Evolutionary conservation across 352 stramenopile genomes (phyloP).

Genomic region (Plasmopara halstedii): DNA sequence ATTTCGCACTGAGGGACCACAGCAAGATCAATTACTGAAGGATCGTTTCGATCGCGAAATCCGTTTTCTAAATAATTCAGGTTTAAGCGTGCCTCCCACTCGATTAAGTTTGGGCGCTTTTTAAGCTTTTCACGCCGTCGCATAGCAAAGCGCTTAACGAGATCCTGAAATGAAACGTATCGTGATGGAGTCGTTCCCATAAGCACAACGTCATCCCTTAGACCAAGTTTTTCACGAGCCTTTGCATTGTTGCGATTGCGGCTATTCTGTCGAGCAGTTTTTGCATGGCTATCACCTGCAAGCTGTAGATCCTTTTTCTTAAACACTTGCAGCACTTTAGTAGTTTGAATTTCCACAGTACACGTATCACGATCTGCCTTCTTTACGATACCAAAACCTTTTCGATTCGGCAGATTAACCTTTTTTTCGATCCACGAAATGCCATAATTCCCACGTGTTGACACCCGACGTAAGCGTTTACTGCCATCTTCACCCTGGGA

Average conservation of each 20-base stretch:
- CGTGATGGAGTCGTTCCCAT: conserved; percentile 78
- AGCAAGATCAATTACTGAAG: conserved; percentile 51
- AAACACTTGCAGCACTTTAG: conserved; percentile 73
- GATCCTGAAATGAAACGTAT: conserved; percentile 77
- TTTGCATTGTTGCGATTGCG: conserved; percentile 68
- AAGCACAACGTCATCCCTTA: conserved; percentile 64
- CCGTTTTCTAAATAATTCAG: conserved; percentile 52
- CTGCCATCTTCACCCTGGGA: conserved; percentile 74
- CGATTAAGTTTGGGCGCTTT: conserved; percentile 74
- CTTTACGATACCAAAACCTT: conserved; percentile 74
- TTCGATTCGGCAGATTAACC: conserved; percentile 69
- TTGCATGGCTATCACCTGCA: conserved; percentile 45
- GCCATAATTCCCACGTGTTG: conserved; percentile 73
- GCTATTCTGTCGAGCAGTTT: conserved; percentile 43
- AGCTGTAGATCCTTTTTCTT: conserved; percentile 85
- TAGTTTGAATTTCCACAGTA: conserved; percentile 67
- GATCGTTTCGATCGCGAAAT: conserved; percentile 45
- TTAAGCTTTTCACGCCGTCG: conserved; percentile 77
- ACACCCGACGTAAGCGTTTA: conserved; percentile 59
- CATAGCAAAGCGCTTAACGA: conserved; percentile 80
- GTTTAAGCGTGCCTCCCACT: conserved; percentile 68
- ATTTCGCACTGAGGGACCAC: conserved; percentile 72
- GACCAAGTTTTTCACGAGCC: conserved; percentile 58
- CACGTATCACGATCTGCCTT: conserved; percentile 79
- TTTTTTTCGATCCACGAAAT: conserved; percentile 85